Percentiles rank a stretch among this genome's conserved stretches.
Evolutionary conservation across 1,284 basidiomycete species (phyloP).

Genomic region (Sphagnurus paluster): DNA sequence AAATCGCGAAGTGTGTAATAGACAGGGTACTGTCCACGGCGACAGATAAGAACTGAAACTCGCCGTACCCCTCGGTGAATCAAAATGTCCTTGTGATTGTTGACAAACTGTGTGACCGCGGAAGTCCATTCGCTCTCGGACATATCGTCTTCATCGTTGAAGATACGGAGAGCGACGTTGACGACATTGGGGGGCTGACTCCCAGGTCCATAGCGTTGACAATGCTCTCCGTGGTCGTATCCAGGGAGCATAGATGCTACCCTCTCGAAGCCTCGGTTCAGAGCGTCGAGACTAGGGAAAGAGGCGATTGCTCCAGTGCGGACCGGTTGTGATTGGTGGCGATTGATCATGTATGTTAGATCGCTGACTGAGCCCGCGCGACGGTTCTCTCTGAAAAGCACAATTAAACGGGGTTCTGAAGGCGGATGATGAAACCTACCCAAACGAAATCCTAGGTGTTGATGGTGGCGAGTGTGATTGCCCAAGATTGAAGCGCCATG

Average conservation of each 20-base stretch:
- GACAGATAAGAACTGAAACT: slow-evolving; percentile 91
- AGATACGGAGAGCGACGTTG: slow-evolving; percentile 89
- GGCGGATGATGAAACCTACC: slow-evolving; percentile 44
- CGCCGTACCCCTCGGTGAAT: slow-evolving; percentile 83
- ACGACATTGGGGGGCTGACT: slow-evolving; percentile 87
- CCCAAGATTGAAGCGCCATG: slow-evolving; percentile 94
- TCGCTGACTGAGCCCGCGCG: slow-evolving; percentile 92
- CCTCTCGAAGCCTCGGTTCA: slow-evolving; percentile 75
- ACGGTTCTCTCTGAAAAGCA: slow-evolving; percentile 33
- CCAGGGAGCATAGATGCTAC: slow-evolving; percentile 67
- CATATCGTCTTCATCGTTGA: slow-evolving; percentile 75
- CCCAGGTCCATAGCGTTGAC: slow-evolving; percentile 72
- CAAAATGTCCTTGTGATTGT: slow-evolving; percentile 68
- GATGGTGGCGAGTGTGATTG: slow-evolving; percentile 81
- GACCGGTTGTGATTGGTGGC: slow-evolving; percentile 82
- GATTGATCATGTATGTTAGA: slow-evolving; percentile 85
- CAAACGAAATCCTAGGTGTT: slow-evolving; percentile 73
- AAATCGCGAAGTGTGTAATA: slow-evolving; percentile 91
- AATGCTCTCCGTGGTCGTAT: slow-evolving; percentile 73
- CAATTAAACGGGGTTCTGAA: slow-evolving; percentile 11
- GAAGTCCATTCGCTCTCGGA: slow-evolving; percentile 80
- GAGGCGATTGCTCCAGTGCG: slow-evolving; percentile 90
- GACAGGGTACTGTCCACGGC: slow-evolving; percentile 89
- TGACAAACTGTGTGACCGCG: slow-evolving; percentile 75
- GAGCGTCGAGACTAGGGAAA: slow-evolving; percentile 74